Evolutionary conservation across 2,329 filamentous ascomycete genomes (phyloP).

Genomic region (Cladophialophora immunda): DNA sequence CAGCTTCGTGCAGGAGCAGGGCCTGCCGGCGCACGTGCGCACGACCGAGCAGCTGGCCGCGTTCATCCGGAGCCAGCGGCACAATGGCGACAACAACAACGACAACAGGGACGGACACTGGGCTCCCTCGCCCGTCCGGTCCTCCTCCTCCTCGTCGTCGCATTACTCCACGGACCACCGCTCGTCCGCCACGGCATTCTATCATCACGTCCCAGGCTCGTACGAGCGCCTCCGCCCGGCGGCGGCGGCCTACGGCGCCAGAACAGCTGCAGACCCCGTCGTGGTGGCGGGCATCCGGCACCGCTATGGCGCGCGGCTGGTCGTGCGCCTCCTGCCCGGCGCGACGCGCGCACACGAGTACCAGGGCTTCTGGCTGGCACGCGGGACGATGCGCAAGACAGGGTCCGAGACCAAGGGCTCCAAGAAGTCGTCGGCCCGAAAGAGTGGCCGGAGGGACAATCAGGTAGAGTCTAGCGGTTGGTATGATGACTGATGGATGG

Average conservation of each 20-base stretch:
- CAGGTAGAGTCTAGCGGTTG: background rate
- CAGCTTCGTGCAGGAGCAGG: background rate
- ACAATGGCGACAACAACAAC: background rate
- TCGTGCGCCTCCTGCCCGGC: background rate
- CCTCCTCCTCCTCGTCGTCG: background rate
- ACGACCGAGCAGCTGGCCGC: background rate
- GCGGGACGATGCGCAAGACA: constrained; percentile 1
- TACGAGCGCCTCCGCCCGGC: constrained; percentile 1
- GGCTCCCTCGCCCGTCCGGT: too few relatives aligned
- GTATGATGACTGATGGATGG: background rate
- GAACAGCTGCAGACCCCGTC: background rate
- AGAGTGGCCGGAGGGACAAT: background rate
- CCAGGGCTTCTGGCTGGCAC: background rate
- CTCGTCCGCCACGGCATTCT: background rate
- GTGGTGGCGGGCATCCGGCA: background rate
- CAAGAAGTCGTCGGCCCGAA: background rate
- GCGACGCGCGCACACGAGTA: background rate
- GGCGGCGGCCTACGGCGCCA: too few relatives aligned
- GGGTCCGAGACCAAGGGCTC: background rate
- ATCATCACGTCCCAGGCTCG: background rate
- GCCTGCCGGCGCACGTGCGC: background rate
- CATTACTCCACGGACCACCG: too few relatives aligned
- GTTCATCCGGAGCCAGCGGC: background rate
- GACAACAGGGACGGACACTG: too few relatives aligned
- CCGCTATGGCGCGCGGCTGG: background rate